Evolutionary conservation across 1,284 basidiomycete genomes (phyloP).

Genomic region (Flammula alnicola): DNA sequence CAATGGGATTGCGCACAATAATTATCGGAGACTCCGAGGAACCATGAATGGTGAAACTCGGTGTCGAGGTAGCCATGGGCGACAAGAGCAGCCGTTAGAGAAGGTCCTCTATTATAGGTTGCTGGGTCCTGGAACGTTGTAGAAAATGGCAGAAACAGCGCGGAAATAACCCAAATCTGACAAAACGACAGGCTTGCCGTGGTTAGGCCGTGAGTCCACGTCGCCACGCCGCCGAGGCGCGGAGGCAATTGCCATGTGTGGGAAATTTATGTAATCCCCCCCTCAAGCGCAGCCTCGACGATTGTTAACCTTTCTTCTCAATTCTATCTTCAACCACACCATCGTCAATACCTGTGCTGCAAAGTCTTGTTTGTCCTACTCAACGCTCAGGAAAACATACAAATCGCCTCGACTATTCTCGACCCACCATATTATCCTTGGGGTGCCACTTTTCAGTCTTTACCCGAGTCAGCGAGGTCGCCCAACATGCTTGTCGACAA

Average conservation of each 20-base stretch:
- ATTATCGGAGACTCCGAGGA: too few species aligned
- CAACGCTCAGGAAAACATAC: not conserved
- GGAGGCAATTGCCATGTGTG: constrained; percentile 9
- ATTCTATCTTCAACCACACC: constrained; percentile 16
- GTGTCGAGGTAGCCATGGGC: not conserved
- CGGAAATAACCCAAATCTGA: constrained; percentile 5
- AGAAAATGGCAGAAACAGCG: constrained; percentile 10
- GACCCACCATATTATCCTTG: too few species aligned
- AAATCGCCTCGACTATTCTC: not conserved
- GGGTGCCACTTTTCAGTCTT: too few species aligned
- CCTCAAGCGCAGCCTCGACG: constrained; percentile 11
- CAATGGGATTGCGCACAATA: too few species aligned
- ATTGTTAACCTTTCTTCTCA: constrained; percentile 11
- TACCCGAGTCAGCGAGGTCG: constrained; percentile 1
- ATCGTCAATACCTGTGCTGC: too few species aligned
- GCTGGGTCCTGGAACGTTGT: constrained; percentile 3
- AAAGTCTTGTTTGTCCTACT: not conserved
- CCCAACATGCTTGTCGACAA: constrained; percentile 26
- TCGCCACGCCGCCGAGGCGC: constrained; percentile 4
- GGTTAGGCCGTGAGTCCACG: constrained; percentile 10
- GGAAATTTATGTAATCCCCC: constrained; percentile 15
- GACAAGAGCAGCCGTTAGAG: too few species aligned
- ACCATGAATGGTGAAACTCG: too few species aligned
- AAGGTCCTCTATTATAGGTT: not conserved
- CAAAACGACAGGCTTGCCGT: too few species aligned